Percentiles rank a stretch among this genome's conserved stretches.
phyloP scores from a whole-genome alignment of 2,329 filamentous ascomycete species.

The Rutstroemia sydowiana region DNA sequence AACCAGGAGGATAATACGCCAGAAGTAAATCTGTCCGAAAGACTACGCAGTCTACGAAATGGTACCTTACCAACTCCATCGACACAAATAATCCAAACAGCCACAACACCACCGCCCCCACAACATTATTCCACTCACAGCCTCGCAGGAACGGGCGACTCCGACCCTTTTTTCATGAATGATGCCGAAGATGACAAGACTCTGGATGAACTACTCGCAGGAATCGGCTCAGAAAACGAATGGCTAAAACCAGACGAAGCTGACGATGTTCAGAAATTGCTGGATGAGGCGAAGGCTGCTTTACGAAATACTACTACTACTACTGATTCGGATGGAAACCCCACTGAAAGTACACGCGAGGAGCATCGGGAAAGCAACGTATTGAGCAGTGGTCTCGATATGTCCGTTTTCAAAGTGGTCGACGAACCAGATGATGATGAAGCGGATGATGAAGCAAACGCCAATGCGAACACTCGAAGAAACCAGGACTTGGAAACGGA shows the following conservation, averaged over 20 bases:
- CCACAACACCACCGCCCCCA: slow-evolving; percentile 1
- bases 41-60: slow-evolving; percentile 26
- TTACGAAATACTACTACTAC: slow-evolving; percentile 13
- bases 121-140: neutral
- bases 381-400: slow-evolving; percentile 25
- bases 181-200: slow-evolving; percentile 21
- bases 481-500: slow-evolving; percentile 22
- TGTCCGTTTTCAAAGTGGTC: slow-evolving; percentile 33
- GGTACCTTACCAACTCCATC: slow-evolving; percentile 17
- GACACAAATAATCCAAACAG: slow-evolving; percentile 8
- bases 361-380: slow-evolving; percentile 22
- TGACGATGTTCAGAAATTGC: slow-evolving; percentile 23
- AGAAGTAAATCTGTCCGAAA: slow-evolving; percentile 25
- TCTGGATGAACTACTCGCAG: slow-evolving; percentile 27
- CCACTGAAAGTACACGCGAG: neutral
- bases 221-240: slow-evolving; percentile 24
- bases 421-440: slow-evolving; percentile 37
- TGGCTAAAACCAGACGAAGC: slow-evolving; percentile 28
- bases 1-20: slow-evolving; percentile 14
- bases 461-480: too few species aligned
- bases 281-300: slow-evolving; percentile 23
- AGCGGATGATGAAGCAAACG: slow-evolving; percentile 34
- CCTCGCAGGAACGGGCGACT: neutral
- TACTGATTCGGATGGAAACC: neutral
- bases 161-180: slow-evolving; percentile 12